Percentiles rank a stretch among this genome's conserved stretches.
phyloP scores from a whole-genome alignment of 371 early-diverging fungal species.

The Syncephalastrum sp. region DNA sequence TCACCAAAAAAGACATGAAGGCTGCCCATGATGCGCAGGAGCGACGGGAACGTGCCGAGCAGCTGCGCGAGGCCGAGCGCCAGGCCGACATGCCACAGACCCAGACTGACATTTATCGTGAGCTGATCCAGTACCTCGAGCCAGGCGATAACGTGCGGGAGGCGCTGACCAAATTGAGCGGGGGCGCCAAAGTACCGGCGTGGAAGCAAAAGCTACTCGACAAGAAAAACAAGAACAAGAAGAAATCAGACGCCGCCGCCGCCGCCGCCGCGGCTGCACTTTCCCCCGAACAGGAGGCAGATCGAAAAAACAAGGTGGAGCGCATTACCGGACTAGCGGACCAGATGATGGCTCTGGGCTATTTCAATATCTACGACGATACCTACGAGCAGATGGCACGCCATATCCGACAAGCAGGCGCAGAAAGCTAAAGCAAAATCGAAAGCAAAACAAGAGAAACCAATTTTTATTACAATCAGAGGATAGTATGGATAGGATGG shows the following conservation, averaged over 20 bases:
- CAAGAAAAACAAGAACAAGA: slow-evolving; percentile 63
- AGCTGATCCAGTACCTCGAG: slow-evolving; percentile 62
- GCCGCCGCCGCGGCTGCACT: slow-evolving; percentile 4
- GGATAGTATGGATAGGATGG: no score
- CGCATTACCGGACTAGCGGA: slow-evolving; percentile 73
- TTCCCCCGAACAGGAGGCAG: slow-evolving; percentile 40
- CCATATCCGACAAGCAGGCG: slow-evolving; percentile 59
- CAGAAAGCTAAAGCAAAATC: slow-evolving; percentile 1
- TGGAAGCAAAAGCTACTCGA: slow-evolving; percentile 54
- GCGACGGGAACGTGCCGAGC: slow-evolving; percentile 51
- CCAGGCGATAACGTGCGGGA: slow-evolving; percentile 74
- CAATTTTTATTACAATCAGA: no score
- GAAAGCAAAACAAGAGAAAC: no score
- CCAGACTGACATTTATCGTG: slow-evolving; percentile 54
- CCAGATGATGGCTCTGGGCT: slow-evolving; percentile 73
- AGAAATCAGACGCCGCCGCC: slow-evolving; percentile 4
- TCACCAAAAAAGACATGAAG: slow-evolving; percentile 75
- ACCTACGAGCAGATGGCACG: slow-evolving; percentile 78
- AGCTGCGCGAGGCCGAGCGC: slow-evolving; percentile 52
- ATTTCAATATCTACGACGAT: slow-evolving; percentile 71
- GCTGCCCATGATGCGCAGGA: slow-evolving; percentile 72
- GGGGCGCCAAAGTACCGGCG: slow-evolving; percentile 47
- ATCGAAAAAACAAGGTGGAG: slow-evolving; percentile 55
- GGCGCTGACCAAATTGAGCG: slow-evolving; percentile 65
- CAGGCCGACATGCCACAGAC: slow-evolving; percentile 45